phyloP scores from a whole-genome alignment of 192 early-diverging fungal species.

The Dissophora globulifera region DNA sequence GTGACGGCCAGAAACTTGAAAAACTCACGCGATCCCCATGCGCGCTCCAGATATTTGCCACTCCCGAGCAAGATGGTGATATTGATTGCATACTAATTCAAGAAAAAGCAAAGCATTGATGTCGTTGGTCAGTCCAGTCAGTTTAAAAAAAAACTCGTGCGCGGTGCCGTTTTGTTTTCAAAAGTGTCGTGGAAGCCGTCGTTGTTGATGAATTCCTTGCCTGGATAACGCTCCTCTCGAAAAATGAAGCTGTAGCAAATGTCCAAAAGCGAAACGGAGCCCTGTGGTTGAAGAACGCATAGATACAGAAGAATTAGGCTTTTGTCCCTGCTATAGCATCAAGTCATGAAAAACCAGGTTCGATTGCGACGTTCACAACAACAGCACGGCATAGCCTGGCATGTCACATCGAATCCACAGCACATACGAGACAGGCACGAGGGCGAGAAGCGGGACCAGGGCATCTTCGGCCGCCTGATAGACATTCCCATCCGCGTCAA shows the following conservation, averaged over 20 bases:
- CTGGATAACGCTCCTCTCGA: slow-evolving; percentile 36
- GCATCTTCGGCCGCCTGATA: neutral
- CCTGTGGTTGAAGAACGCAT: neutral
- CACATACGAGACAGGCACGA: slow-evolving; percentile 34
- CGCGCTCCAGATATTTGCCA: slow-evolving; percentile 86
- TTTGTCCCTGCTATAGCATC: too few relatives aligned
- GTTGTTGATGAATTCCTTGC: slow-evolving; percentile 7
- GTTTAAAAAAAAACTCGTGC: neutral
- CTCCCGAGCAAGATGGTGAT: slow-evolving; percentile 53
- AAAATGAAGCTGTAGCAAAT: slow-evolving; percentile 52
- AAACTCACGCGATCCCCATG: slow-evolving; percentile 84
- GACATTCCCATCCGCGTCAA: neutral
- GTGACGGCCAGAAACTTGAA: slow-evolving; percentile 74
- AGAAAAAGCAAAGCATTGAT: neutral
- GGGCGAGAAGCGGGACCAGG: slow-evolving; percentile 13
- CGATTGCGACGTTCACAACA: too few relatives aligned
- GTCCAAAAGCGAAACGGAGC: slow-evolving; percentile 44
- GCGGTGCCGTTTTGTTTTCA: neutral
- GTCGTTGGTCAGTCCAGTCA: neutral
- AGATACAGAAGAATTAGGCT: too few relatives aligned
- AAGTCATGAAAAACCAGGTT: too few relatives aligned
- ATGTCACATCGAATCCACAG: neutral
- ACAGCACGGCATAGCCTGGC: too few relatives aligned
- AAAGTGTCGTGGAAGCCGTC: neutral
- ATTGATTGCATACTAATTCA: slow-evolving; percentile 26